Evolutionary conservation across 352 stramenopile species (phyloP), one percentile per base, ranked within the genome.

Genomic region (Phytophthora uliginosa): DNA sequence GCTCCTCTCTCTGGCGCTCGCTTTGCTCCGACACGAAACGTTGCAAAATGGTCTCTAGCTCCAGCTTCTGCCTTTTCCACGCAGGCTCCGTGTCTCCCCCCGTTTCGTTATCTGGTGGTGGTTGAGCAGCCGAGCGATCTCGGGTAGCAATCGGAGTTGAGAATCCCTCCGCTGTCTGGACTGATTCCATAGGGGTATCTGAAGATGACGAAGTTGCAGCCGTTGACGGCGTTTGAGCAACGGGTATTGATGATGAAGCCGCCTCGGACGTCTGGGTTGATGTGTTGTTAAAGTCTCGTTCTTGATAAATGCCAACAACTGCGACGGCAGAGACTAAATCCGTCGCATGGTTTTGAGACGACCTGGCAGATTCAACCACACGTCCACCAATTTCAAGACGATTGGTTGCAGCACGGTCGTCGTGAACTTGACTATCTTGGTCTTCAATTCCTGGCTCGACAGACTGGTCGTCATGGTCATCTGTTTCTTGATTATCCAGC

Each of bases 21-120:
- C 53, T 74, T 36, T 78, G 71, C 20, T 74, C 59, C 0, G 38
- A 34, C 10, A 74, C 24, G 24, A 78, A 74, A 28, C 65, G 55
- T 53, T 65, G 18, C 47, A 78, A 31, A 67, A 78, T 64, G 8
- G 8, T 47, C 5, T 77, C 64, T 13, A 77, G 33, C 26, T 57
- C 56, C 28, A 65, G 1, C 12, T 60, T 68, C 36, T 74, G 71
- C 28, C 58, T 63, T 60, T 78, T 78, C 24, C 59, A 61, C 6
- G 60, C 20, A 31, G 48, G 59, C 24, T 68, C 66, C 3, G 20
- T 2, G 15, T 24, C 7, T 36, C 59, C 59, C 24, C 13, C 20
- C 5, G 12, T 4, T 59, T 68, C 51, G 10, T 10, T 15, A 28
- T 20, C 22, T 20, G 33, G 12, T 58, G 10, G 4, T 58, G 48